phyloP scores from a whole-genome alignment of 352 stramenopile genomes.

The Phytopythium chamaehyphon region DNA sequence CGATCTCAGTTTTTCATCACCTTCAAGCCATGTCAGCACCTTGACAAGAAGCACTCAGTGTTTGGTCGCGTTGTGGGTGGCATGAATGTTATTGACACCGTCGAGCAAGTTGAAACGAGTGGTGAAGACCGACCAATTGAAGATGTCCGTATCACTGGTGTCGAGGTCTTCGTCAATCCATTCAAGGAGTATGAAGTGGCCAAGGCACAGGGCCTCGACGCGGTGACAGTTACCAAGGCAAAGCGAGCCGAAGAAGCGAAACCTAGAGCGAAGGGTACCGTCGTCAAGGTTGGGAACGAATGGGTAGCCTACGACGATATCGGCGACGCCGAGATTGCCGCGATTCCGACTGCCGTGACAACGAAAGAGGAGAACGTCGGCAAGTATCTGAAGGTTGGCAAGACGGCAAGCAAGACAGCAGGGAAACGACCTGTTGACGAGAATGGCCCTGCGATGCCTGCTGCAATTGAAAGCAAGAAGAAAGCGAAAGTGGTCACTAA shows the following conservation, averaged over 20 bases:
- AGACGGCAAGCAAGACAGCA: conserved; percentile 10
- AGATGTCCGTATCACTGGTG: conserved; percentile 73
- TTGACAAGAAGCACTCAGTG: conserved; percentile 98
- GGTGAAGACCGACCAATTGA: conserved; percentile 80
- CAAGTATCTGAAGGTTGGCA: conserved; percentile 54
- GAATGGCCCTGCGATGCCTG: conserved; percentile 18
- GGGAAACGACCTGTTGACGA: conserved; percentile 22
- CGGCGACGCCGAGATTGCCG: conserved; percentile 45
- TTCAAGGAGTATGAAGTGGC: conserved; percentile 85
- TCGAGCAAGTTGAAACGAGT: conserved; percentile 75
- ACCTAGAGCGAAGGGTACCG: conserved; percentile 51
- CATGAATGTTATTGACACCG: conserved; percentile 73
- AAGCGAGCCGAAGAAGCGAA: conserved; percentile 44
- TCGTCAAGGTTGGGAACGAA: conserved; percentile 74
- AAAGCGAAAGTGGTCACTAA: conserved; percentile 39
- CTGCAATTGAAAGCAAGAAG: conserved; percentile 77
- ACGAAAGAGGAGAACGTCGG: conserved; percentile 51
- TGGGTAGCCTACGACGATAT: conserved; percentile 81
- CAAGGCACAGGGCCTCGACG: conserved; percentile 46
- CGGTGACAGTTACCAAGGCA: conserved; percentile 48
- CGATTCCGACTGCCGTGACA: conserved; percentile 34
- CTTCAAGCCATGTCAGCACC: conserved; percentile 92
- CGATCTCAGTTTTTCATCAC: conserved; percentile 99
- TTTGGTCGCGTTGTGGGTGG: conserved; percentile 95
- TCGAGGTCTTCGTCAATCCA: conserved; percentile 87